Base-by-base conservation (phyloP, 257 asterid genomes). In the Oldenlandia corymbosa region DNA sequence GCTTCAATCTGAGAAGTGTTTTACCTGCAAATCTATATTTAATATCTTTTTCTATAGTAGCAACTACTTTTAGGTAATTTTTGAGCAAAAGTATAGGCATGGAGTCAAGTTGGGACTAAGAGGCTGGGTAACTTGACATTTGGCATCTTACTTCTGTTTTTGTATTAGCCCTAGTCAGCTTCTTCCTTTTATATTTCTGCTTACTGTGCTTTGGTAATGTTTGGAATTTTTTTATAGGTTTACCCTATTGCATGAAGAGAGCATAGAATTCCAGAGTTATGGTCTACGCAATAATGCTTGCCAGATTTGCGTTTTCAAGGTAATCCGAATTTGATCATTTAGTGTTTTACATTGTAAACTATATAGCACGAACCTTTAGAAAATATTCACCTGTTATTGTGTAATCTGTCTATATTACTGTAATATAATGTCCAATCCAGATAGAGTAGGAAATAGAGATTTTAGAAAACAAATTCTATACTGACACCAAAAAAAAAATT, bases 221-320 rank as follows among this genome's bases (percentile, higher is more conserved):
- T 3, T 24, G 27, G 5, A 59, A 62, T 47, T 64, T 49, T 62
- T 34, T 62, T 69, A 62, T 81, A 90, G 96, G 66, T 84, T 83
- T 71, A 76, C 91, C 60, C 83, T 91, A 67, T 37, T 85, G 83
- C 95, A 84, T 65, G 86, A 91, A 78, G 96, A 91, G 67, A 83
- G 66, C 78, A 81, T 88, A 71, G 90, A 88, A 76, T 91, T 88
- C 78, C 73, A 81, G 81, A 77, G 68, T 69, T 88, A 75, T 84
- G 94, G 93, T 65, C 96, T 91, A 52, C 87, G 94, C 54, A 64
- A 88, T 79, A 91, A 91, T 65, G 92, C 88, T 73, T 90, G 91
- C 66, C 96, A 88, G 72, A 70, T 88, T 45, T 86, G 95, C 80
- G 83, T 86, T 75, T 86, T 91, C 73, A 73, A 86, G 95, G 95